Conservation (phyloP, 1,284 basidiomycete genomes). For the Sphagnurus paluster region DNA sequence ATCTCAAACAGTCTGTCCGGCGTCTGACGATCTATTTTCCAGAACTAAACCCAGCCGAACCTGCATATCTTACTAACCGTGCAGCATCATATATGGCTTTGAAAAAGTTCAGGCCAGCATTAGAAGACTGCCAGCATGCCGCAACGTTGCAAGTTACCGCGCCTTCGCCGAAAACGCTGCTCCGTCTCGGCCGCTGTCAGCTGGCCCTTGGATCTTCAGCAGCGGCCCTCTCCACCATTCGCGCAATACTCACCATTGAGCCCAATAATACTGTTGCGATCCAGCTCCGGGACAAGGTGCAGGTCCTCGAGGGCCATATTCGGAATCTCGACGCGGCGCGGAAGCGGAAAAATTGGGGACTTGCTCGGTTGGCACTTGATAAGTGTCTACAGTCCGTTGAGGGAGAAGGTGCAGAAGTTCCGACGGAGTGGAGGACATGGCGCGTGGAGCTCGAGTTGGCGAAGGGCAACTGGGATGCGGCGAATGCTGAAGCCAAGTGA, state of each 20-base stretch:
- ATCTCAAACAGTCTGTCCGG: constrained; percentile 3
- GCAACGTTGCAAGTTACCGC: constrained; percentile 59
- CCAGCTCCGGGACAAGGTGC: constrained; percentile 61
- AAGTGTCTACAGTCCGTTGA: constrained; percentile 72
- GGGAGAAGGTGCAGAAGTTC: constrained; percentile 70
- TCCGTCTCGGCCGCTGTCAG: constrained; percentile 80
- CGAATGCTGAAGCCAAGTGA: constrained; percentile 71
- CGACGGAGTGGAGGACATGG: constrained; percentile 79
- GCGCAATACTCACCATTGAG: constrained; percentile 55
- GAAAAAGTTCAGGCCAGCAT: constrained; percentile 72
- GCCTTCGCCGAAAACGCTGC: constrained; percentile 64
- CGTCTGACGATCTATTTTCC: constrained; percentile 1
- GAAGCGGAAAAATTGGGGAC: constrained; percentile 64
- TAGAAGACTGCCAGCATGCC: constrained; percentile 80
- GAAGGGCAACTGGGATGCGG: constrained; percentile 68
- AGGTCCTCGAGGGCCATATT: constrained; percentile 63
- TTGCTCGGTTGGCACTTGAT: constrained; percentile 71
- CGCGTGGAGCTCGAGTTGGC: constrained; percentile 74
- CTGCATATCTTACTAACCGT: constrained; percentile 81
- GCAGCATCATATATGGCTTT: constrained; percentile 85
- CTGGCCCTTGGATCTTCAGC: constrained; percentile 70
- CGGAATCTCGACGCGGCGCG: constrained; percentile 61
- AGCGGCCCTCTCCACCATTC: constrained; percentile 63
- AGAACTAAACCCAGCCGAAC: constrained; percentile 69
- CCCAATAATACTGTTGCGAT: constrained; percentile 54